Conservation (phyloP, 1,284 basidiomycete genomes). For the Sanghuangporus weigelae region DNA sequence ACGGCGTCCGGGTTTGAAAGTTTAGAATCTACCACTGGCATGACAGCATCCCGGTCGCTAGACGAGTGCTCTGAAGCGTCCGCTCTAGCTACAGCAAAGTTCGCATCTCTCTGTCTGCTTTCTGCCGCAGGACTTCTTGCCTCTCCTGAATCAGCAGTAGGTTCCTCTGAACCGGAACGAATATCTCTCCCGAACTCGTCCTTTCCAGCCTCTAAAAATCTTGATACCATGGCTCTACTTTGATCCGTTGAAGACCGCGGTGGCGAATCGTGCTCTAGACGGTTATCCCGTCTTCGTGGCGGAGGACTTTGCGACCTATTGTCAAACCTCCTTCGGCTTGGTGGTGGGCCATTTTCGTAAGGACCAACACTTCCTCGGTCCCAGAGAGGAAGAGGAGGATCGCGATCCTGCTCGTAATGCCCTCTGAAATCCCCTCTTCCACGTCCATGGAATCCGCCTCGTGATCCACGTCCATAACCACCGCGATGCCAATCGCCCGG, state of each 20-base stretch:
- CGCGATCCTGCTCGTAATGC: neutral
- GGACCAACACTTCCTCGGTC: neutral
- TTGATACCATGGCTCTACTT: constrained; percentile 23
- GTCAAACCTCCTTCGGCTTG: constrained; percentile 28
- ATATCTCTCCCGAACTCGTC: constrained; percentile 82
- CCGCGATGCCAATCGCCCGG: constrained; percentile 23
- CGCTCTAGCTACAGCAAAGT: neutral
- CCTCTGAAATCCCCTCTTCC: constrained; percentile 21
- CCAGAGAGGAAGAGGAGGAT: neutral
- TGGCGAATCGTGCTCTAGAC: constrained; percentile 50
- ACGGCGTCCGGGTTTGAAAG: neutral
- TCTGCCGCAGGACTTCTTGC: neutral
- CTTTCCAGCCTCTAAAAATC: constrained; percentile 38
- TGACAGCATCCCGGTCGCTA: neutral
- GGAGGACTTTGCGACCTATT: constrained; percentile 71
- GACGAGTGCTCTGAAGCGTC: neutral
- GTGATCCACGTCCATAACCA: constrained; percentile 20
- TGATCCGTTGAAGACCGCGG: constrained; percentile 31
- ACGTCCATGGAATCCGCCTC: constrained; percentile 29
- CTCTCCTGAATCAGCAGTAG: constrained; percentile 26
- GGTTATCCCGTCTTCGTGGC: constrained; percentile 40
- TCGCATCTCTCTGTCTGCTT: neutral
- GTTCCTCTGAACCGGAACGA: constrained; percentile 43
- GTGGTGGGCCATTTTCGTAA: neutral
- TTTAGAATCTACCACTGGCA: neutral